These are phyloP conservation scores for Sequoiadendron giganteum DNA, from an alignment of 75 land plant species.

Conservation along the genomic window DNA sequence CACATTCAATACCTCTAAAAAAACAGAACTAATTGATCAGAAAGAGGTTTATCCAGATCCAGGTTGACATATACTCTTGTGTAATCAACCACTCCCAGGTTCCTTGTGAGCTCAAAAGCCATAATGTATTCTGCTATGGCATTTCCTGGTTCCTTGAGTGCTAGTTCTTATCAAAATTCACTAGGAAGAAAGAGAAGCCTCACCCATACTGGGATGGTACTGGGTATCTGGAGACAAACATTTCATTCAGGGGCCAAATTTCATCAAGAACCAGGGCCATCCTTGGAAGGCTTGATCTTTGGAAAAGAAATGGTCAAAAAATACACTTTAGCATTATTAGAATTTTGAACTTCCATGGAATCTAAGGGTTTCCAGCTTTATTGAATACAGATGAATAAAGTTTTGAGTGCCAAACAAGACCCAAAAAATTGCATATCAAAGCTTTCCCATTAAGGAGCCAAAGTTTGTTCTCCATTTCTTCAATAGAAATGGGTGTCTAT, in stretches of 20 bases:
- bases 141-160: not conserved
- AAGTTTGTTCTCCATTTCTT: not conserved
- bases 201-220: not conserved
- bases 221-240: not conserved
- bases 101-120: not conserved
- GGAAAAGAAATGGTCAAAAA: not conserved
- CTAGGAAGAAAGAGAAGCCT: not conserved
- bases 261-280: not conserved
- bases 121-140: not conserved
- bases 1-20: not conserved
- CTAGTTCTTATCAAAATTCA: not conserved
- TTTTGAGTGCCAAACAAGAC: not conserved
- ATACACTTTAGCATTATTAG: not conserved
- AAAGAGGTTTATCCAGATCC: not conserved
- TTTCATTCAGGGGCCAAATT: not conserved
- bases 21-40: not conserved
- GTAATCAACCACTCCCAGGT: not conserved
- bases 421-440: not conserved
- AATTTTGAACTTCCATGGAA: not conserved
- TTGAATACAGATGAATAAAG: not conserved
- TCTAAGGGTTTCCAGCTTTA: not conserved
- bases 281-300: not conserved
- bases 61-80: not conserved
- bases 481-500: not conserved
- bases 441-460: not conserved